These are phyloP conservation scores for Colletotrichum tofieldiae DNA, from an alignment of 2,329 filamentous ascomycete species.

Conservation along the genomic window DNA sequence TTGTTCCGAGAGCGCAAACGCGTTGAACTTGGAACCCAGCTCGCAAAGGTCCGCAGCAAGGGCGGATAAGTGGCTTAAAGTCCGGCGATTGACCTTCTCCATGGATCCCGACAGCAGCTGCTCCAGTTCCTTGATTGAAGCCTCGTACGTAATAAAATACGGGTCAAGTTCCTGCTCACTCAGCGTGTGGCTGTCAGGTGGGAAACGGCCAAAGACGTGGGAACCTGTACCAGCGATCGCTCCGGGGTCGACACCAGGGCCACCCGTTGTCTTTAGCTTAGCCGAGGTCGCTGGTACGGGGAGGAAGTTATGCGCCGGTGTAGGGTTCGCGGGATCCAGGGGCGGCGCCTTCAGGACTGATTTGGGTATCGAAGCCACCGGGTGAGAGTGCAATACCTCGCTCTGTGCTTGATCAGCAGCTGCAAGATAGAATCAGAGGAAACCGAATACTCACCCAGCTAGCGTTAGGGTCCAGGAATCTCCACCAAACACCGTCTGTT, in stretches of 20 bases:
- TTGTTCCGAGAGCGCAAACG: slow-evolving; percentile 94
- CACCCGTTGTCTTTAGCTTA: slow-evolving; percentile 78
- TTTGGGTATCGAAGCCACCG: slow-evolving; percentile 92
- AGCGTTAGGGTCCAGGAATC: slow-evolving; percentile 96
- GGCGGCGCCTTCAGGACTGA: slow-evolving; percentile 96
- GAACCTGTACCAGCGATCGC: slow-evolving; percentile 57
- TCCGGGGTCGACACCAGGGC: slow-evolving; percentile 50
- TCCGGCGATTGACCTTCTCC: slow-evolving; percentile 95
- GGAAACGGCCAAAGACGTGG: slow-evolving; percentile 85
- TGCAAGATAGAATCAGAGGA: background rate
- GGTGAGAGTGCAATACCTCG: slow-evolving; percentile 94
- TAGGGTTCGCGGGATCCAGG: slow-evolving; percentile 93
- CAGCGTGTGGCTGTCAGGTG: slow-evolving; percentile 81
- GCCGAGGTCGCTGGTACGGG: slow-evolving; percentile 89
- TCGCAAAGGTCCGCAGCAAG: slow-evolving; percentile 92
- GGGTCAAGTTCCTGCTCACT: slow-evolving; percentile 94
- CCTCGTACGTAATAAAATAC: slow-evolving; percentile 95
- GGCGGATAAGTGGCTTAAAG: slow-evolving; percentile 86
- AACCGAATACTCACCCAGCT: slow-evolving; percentile 82
- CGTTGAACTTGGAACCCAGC: slow-evolving; percentile 95
- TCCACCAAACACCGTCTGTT: slow-evolving; percentile 97
- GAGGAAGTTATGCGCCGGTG: slow-evolving; percentile 87
- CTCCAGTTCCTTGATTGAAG: slow-evolving; percentile 93
- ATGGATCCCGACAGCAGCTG: slow-evolving; percentile 90
- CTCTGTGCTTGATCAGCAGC: slow-evolving; percentile 70